Evolutionary conservation across 495 filamentous ascomycete species (phyloP), one percentile per base, ranked within the genome.

Genomic region (Trichoderma orchidacearum): DNA sequence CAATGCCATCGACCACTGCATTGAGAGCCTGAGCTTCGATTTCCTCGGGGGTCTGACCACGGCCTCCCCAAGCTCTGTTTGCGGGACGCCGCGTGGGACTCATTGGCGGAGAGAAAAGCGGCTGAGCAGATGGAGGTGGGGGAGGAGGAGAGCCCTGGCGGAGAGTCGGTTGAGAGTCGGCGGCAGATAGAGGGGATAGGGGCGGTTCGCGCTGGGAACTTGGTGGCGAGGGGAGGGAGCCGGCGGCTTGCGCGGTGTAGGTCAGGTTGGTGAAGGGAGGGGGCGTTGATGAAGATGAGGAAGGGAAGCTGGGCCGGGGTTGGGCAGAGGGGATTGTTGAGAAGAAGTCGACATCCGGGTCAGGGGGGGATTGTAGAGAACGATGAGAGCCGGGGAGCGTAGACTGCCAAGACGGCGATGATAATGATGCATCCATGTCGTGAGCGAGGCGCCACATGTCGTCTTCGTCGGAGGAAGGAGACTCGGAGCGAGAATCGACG

Each of bases 21-120:
- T 27, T 30, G 25, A 53, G 28, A 8, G 41, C 41, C 41, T 28
- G 50, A 7, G 29, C 17, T 6, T 58, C 41, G 13, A 25, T 32
- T 25, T 45, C 53, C 18, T 52, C 32, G 8, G 51, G 30, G 50
- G 3, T 28, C 51, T 45, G 53, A 29, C 34, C 30, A 48, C 34
- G n/a, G 48, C 53, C n/a, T 50, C 56, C 11, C 50, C 36, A 30
- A 5, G 23, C 3, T 61, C 32, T 25, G 56, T 17, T 15, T 60
- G 15, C 12, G 59, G n/a, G 45, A 51, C 23, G 30, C 50, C 5
- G 29, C 31, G 17, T 38, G 55, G 27, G 28, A 48, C 23, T 27
- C 50, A 35, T 55, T 50, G 38, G 27, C 25, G 12, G 28, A 28
- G 17, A 54, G 52, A 13, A 23, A 54, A 23, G 18, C 8, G 7